Percentiles rank a stretch among this genome's conserved stretches.
phyloP scores from a whole-genome alignment of 2,329 filamentous ascomycete species.

The Beauveria medogensis region DNA sequence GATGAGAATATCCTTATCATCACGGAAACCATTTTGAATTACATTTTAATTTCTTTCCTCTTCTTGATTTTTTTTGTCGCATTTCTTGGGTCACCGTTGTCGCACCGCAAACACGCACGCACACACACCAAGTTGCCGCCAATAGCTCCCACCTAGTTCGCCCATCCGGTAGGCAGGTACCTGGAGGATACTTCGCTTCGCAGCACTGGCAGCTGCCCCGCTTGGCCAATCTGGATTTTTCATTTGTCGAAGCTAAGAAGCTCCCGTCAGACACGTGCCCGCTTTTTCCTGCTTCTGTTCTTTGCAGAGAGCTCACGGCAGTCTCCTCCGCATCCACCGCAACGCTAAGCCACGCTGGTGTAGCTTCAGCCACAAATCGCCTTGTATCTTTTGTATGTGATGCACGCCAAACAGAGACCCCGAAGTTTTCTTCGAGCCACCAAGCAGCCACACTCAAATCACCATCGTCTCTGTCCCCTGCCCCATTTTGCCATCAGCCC shows the following conservation, averaged over 20 bases:
- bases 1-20: neutral
- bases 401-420: neutral
- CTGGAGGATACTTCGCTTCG: neutral
- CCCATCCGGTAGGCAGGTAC: neutral
- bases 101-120: neutral
- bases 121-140: neutral
- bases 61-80: neutral
- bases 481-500: neutral
- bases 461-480: neutral
- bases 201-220: neutral
- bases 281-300: neutral
- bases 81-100: neutral
- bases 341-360: neutral
- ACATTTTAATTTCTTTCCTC: neutral
- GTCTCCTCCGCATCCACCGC: neutral
- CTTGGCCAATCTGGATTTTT: neutral
- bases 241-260: neutral
- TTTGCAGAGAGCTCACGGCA: neutral
- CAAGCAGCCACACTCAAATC: neutral
- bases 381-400: neutral
- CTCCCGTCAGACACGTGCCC: neutral
- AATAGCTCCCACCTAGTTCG: neutral
- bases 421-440: neutral
- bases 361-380: slow-evolving; percentile 7
- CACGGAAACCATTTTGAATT: neutral